phyloP scores from a whole-genome alignment of 108 stramenopile species.

The Cylindrotheca closterium region DNA sequence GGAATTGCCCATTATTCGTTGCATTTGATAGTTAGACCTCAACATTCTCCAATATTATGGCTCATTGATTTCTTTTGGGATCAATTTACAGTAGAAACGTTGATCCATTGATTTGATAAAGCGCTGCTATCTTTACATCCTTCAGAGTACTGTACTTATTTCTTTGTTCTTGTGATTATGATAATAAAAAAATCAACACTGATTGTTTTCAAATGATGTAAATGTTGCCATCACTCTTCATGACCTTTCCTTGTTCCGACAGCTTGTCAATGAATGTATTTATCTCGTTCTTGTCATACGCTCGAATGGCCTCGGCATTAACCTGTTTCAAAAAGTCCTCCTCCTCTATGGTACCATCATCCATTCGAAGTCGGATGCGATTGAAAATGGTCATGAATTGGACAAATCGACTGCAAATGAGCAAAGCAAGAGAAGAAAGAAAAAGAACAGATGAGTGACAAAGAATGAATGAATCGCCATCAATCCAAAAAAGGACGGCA shows the following conservation, averaged over 20 bases:
- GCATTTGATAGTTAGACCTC: too few relatives aligned
- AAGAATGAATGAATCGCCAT: not conserved
- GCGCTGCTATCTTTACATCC: too few relatives aligned
- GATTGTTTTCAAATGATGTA: slow-evolving; percentile 17
- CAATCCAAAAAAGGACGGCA: not conserved
- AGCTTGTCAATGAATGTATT: slow-evolving; percentile 10
- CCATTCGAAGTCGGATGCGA: slow-evolving; percentile 14
- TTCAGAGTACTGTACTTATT: too few relatives aligned
- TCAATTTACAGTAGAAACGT: too few relatives aligned
- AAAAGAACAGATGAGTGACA: not conserved
- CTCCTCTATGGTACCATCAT: slow-evolving; percentile 31
- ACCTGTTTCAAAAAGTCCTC: slow-evolving; percentile 5
- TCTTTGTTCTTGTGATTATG: too few relatives aligned
- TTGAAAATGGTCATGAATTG: slow-evolving; percentile 28
- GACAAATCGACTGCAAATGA: slow-evolving; percentile 13
- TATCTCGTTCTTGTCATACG: slow-evolving; percentile 14
- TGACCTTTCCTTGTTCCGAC: slow-evolving; percentile 29
- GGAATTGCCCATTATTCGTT: too few relatives aligned
- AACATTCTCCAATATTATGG: too few relatives aligned
- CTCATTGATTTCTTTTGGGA: too few relatives aligned
- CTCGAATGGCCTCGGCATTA: not conserved
- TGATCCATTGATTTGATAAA: too few relatives aligned
- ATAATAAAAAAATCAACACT: not conserved
- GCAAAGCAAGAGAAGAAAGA: not conserved
- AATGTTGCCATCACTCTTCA: slow-evolving; percentile 35